Percentiles rank a stretch among this genome's conserved stretches.
phyloP scores from a whole-genome alignment of 2,329 filamentous ascomycete species.

The Diaporthe sp. region DNA sequence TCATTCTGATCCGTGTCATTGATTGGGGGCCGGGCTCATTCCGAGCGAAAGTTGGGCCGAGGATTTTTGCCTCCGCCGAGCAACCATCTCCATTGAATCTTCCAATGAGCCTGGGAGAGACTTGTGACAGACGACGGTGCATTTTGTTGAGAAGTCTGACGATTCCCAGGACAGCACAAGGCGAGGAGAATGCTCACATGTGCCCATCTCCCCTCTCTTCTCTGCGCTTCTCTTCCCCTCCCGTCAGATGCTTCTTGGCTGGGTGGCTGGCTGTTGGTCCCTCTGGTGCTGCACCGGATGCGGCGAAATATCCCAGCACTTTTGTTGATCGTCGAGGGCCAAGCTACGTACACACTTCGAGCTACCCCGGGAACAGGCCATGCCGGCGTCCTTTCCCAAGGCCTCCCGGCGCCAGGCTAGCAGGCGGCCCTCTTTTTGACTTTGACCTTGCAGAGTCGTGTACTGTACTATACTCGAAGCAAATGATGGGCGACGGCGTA shows the following conservation, averaged over 20 bases:
- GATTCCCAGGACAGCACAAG: not conserved
- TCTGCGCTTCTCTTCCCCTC: not conserved
- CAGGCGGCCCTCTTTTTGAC: not conserved
- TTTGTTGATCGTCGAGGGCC: not conserved
- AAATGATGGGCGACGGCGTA: not conserved
- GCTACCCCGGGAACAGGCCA: slow-evolving; percentile 20
- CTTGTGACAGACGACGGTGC: slow-evolving; percentile 3
- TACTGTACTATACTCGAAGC: slow-evolving; percentile 22
- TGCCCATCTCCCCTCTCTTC: not conserved
- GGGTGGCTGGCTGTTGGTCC: not conserved
- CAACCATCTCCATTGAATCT: not conserved
- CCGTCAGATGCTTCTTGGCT: slow-evolving; percentile 3
- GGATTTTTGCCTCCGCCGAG: slow-evolving; percentile 18
- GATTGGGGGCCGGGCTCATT: slow-evolving; percentile 21
- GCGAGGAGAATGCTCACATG: not conserved
- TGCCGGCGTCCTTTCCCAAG: not conserved
- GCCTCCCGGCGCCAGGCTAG: slow-evolving; percentile 29
- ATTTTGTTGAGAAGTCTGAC: slow-evolving; percentile 20
- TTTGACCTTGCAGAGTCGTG: slow-evolving; percentile 8
- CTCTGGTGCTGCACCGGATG: slow-evolving; percentile 22
- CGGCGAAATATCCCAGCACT: slow-evolving; percentile 28
- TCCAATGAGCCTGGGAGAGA: not conserved
- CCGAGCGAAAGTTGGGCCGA: slow-evolving; percentile 32
- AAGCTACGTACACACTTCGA: slow-evolving; percentile 6
- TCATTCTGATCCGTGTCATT: not conserved